Base-by-base conservation (phyloP, 306 rosid species). In the Rubus idaeus region DNA sequence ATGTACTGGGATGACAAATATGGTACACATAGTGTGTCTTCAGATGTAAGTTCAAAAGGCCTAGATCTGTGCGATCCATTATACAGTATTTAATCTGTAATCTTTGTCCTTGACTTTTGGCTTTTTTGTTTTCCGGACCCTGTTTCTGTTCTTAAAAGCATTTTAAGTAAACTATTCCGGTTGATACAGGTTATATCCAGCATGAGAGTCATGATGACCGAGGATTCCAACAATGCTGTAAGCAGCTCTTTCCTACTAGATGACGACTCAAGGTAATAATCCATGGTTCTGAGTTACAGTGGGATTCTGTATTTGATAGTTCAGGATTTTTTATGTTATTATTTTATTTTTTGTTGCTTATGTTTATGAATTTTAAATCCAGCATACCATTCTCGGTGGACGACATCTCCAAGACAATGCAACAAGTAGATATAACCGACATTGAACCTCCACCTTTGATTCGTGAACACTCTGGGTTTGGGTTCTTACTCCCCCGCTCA, bases 1-100 rank as follows among this genome's bases (percentile, higher is more conserved):
- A 96, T 96, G 99, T 96, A 96, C 83, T 96, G 99, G 99, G 99
- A 96, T 78, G 99, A 96, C 86, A 96, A 96, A 80, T 96, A 93
- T 30, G 99, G 99, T 60, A 96, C 99, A 8, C 99, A 96, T 82
- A 96, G 98, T 21, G 99, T 96, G 71, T 93, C 98, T 82, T 75
- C 99, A 35, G 97, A 96, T 21, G 99, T 96, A 90, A 83, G 96
- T 86, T 77, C 68, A 55, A 76, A 50, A 63, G 23, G 53, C 61
- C 66, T 5, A 5, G 57, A 50, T 26, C 46, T 20, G 10, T 73
- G 7, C 77, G 8, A 3, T 17, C n/a, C 58, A 5, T 56, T 62
- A 40, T 5, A n/a, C 47, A 30, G 18, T 52, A 21, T 13, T 13
- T n/a, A 45, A 9, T 56, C 42, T 40, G 11, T 13, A 8, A 37